These are phyloP conservation scores for Stipa capillata DNA, from an alignment of 176 grass and related monocot species.

Conservation along the genomic window DNA sequence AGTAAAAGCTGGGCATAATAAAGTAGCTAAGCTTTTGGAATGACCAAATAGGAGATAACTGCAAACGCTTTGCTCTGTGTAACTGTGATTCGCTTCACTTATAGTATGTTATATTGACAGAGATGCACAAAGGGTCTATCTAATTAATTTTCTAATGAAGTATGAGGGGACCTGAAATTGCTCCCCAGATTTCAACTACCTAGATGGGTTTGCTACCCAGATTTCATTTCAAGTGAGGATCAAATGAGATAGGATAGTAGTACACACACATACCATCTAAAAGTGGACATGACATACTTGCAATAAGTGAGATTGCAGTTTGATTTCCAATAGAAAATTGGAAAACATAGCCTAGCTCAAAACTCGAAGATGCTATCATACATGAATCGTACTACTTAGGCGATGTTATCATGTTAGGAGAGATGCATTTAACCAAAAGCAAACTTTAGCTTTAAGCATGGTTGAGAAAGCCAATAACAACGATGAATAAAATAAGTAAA, in stretches of 20 bases:
- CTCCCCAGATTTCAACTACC: too few relatives aligned
- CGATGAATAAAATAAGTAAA: conserved; percentile 17
- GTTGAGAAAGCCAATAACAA: neutral
- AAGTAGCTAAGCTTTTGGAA: neutral
- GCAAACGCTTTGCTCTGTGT: neutral
- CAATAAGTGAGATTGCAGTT: neutral
- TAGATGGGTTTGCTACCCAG: too few relatives aligned
- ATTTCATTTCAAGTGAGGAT: too few relatives aligned
- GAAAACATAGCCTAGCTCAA: neutral
- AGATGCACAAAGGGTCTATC: neutral
- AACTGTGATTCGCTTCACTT: neutral
- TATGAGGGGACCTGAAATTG: too few relatives aligned
- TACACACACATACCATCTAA: too few relatives aligned
- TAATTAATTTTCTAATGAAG: neutral
- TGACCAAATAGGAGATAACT: conserved; percentile 3
- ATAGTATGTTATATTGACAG: neutral
- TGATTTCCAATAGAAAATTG: neutral
- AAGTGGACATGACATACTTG: neutral
- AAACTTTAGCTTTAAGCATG: conserved; percentile 26
- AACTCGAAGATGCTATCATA: neutral
- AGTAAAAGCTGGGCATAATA: conserved; percentile 8
- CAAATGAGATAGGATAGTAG: neutral
- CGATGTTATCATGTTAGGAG: conserved; percentile 16
- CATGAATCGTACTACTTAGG: neutral
- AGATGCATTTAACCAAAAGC: conserved; percentile 4